Evolutionary conservation across 306 rosid genomes (phyloP).

Genomic region (Biancaea sappan): DNA sequence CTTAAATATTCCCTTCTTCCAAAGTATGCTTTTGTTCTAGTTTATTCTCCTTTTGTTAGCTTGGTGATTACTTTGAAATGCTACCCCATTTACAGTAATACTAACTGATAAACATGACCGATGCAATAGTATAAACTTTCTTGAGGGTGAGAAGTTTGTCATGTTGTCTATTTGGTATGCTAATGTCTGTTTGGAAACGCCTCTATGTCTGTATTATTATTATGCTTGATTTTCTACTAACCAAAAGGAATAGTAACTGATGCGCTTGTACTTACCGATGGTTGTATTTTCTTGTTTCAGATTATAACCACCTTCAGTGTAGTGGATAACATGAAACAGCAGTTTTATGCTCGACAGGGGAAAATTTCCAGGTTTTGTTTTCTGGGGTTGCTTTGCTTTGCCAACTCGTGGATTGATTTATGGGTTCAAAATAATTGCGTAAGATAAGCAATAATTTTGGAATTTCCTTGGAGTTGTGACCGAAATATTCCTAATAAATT

Average conservation of each 20-base stretch:
- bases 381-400: constrained; percentile 2
- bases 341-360: constrained; percentile 69
- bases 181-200: constrained; percentile 8
- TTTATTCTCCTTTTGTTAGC: constrained; percentile 5
- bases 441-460: neutral
- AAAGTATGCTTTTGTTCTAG: constrained; percentile 16
- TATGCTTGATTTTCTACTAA: constrained; percentile 25
- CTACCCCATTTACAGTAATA: neutral
- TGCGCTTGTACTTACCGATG: constrained; percentile 6
- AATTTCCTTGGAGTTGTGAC: constrained; percentile 12
- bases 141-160: neutral
- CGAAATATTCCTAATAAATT: constrained; percentile 1
- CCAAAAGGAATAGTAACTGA: neutral
- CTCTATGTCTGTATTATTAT: neutral
- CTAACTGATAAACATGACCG: neutral
- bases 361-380: constrained; percentile 63
- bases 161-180: constrained; percentile 11
- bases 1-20: constrained; percentile 1
- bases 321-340: constrained; percentile 92
- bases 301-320: constrained; percentile 94
- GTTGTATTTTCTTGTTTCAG: constrained; percentile 55
- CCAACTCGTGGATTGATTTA: constrained; percentile 17
- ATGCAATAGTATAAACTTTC: neutral
- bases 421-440: constrained; percentile 20
- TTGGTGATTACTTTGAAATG: constrained; percentile 22